phyloP scores from a whole-genome alignment of 306 rosid genomes.

The Herpetospermum pedunculosum region DNA sequence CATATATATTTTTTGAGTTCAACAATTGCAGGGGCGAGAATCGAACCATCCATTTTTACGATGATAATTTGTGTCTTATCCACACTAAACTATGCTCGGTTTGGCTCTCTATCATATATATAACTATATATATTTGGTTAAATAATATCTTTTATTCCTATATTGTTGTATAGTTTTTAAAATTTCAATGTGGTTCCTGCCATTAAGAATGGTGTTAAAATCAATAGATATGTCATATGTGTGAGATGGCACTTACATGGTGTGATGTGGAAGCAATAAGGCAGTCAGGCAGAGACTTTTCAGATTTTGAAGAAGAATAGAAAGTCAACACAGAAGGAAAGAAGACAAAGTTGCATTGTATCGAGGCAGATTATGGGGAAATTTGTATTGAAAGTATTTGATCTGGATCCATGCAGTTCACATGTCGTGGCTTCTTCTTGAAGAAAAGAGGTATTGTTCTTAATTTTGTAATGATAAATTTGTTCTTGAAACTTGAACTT shows the following conservation, averaged over 20 bases:
- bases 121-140: neutral
- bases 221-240: neutral
- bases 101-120: neutral
- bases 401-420: conserved; percentile 10
- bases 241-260: neutral
- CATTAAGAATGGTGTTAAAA: neutral
- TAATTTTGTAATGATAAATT: neutral
- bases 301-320: neutral
- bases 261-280: neutral
- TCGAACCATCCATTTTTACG: no score
- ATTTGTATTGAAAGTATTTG: conserved; percentile 12
- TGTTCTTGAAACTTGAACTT: neutral
- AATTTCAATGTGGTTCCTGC: neutral
- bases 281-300: neutral
- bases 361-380: conserved; percentile 12
- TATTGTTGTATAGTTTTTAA: neutral
- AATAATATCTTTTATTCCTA: neutral
- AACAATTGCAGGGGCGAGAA: no score
- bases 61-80: no score
- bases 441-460: neutral
- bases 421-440: conserved; percentile 5
- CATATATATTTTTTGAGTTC: no score
- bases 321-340: neutral
- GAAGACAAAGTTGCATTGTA: conserved; percentile 2
- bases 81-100: no score